Conservation (phyloP, 1,139 yeast genomes). For the Wickerhamomyces sp. region DNA sequence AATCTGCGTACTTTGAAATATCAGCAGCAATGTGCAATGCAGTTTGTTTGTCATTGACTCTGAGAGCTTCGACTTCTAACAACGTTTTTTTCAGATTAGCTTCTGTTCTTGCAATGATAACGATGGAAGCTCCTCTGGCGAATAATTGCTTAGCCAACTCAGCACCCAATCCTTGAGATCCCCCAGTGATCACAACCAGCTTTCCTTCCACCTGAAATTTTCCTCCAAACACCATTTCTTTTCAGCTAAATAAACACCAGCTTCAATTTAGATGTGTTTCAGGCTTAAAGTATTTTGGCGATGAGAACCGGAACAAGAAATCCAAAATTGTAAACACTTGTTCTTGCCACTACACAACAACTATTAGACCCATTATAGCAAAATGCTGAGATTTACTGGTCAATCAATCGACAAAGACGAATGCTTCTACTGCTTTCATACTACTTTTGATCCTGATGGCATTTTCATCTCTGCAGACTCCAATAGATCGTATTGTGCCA, state of each 20-base stretch:
- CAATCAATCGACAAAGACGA: conserved; percentile 66
- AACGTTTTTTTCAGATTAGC: conserved; percentile 48
- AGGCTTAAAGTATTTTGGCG: too few relatives aligned
- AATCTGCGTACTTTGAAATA: conserved; percentile 50
- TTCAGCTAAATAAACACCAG: background rate
- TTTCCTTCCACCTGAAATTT: conserved; percentile 37
- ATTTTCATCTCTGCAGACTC: conserved; percentile 70
- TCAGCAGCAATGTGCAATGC: conserved; percentile 59
- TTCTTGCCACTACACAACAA: conserved; percentile 1
- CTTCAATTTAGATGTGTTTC: too few relatives aligned
- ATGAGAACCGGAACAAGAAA: too few relatives aligned
- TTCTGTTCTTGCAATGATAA: conserved; percentile 73
- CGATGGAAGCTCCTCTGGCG: conserved; percentile 53
- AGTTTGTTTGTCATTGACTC: conserved; percentile 16
- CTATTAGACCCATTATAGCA: background rate
- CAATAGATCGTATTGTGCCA: conserved; percentile 55
- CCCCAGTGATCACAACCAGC: conserved; percentile 82
- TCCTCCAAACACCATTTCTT: conserved; percentile 8
- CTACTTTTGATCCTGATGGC: conserved; percentile 59
- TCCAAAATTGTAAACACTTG: too few relatives aligned
- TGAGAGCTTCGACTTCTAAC: conserved; percentile 32
- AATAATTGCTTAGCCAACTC: conserved; percentile 65
- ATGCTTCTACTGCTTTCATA: conserved; percentile 76
- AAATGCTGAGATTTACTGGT: conserved; percentile 7
- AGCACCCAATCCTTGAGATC: conserved; percentile 91